phyloP scores from a whole-genome alignment of 108 stramenopile species.

The Fragilaria crotonensis region DNA sequence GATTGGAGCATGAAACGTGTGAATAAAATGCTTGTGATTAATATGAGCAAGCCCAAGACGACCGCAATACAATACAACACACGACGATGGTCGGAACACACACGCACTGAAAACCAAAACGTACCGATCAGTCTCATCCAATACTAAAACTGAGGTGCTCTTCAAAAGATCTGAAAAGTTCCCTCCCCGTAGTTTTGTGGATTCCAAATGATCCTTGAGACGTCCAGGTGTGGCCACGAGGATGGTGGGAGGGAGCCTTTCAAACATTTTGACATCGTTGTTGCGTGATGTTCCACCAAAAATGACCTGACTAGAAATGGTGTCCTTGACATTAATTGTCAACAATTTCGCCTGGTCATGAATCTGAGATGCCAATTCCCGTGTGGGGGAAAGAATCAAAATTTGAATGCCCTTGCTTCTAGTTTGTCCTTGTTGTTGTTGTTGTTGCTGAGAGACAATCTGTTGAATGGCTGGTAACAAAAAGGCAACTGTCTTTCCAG shows the following conservation, averaged over 20 bases:
- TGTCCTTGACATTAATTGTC: too few species aligned
- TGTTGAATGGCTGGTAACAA: conserved; percentile 81
- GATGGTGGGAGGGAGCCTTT: conserved; percentile 45
- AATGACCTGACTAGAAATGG: conserved; percentile 27
- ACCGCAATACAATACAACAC: too few species aligned
- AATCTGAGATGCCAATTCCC: conserved; percentile 92
- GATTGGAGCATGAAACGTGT: too few species aligned
- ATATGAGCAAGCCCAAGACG: too few species aligned
- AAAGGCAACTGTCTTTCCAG: conserved; percentile 56
- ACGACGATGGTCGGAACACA: too few species aligned
- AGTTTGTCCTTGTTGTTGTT: too few species aligned
- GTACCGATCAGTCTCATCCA: conserved; percentile 97
- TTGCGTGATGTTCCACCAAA: conserved; percentile 82
- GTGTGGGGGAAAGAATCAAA: conserved; percentile 85
- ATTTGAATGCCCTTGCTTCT: conserved; percentile 23
- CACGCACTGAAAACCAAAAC: too few species aligned
- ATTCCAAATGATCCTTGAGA: conserved; percentile 70
- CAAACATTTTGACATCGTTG: conserved; percentile 39
- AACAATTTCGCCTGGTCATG: conserved; percentile 63
- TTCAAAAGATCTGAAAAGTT: conserved; percentile 23
- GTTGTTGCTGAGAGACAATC: too few species aligned
- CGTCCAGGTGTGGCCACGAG: conserved; percentile 94
- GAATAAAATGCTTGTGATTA: too few species aligned
- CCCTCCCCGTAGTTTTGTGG: not conserved
- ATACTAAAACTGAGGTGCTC: conserved; percentile 45